phyloP scores from a whole-genome alignment of 2,329 filamentous ascomycete genomes.

The Cercospora zeina region DNA sequence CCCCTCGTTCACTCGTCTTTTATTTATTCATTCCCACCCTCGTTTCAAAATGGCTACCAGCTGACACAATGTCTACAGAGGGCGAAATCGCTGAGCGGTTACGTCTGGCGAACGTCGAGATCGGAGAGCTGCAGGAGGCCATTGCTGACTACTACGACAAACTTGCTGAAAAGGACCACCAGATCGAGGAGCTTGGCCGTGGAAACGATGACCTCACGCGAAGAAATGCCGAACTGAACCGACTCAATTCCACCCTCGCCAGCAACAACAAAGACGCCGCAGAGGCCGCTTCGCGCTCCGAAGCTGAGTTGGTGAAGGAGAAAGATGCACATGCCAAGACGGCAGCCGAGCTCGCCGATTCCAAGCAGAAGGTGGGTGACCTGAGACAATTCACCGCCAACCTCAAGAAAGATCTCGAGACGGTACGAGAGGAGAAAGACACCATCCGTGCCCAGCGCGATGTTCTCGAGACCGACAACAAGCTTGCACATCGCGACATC shows the following conservation, averaged over 20 bases:
- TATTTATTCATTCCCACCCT: background rate
- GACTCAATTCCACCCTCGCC: background rate
- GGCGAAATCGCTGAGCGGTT: background rate
- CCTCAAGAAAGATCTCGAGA: background rate
- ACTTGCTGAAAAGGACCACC: background rate
- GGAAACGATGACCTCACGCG: conserved; percentile 5
- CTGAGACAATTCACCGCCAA: background rate
- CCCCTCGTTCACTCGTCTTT: background rate
- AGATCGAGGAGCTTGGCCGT: conserved; percentile 1
- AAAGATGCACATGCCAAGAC: background rate
- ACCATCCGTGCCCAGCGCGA: background rate
- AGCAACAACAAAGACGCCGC: conserved; percentile 1
- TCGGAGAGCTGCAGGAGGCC: conserved; percentile 6
- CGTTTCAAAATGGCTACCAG: conserved; percentile 3
- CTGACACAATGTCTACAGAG: conserved; percentile 9
- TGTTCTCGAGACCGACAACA: background rate
- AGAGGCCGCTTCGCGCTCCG: background rate
- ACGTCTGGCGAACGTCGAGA: background rate
- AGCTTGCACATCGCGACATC: conserved; percentile 5
- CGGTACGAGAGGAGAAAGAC: background rate
- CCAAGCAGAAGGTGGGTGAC: background rate
- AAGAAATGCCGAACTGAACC: background rate
- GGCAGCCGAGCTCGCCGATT: conserved; percentile 1
- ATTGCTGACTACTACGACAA: conserved; percentile 17
- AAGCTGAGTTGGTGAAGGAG: background rate